Conservation (phyloP, 805 yeast species). For the Sugiyamaella marilandica region DNA sequence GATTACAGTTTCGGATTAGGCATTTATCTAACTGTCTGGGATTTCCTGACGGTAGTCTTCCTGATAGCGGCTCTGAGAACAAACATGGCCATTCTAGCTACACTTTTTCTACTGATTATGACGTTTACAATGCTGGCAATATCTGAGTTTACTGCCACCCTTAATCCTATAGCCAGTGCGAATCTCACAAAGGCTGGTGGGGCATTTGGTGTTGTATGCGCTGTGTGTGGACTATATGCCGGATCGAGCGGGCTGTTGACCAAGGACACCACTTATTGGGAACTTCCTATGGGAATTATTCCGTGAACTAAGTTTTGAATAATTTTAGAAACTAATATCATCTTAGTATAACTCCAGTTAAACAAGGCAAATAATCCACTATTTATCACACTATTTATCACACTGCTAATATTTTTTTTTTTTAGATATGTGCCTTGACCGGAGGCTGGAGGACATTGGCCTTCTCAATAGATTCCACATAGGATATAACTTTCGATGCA, state of each 20-base stretch:
- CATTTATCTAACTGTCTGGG: slow-evolving; percentile 1
- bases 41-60: not conserved
- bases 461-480: too few relatives aligned
- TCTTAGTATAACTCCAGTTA: too few relatives aligned
- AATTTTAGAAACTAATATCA: too few relatives aligned
- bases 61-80: slow-evolving; percentile 4
- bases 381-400: too few relatives aligned
- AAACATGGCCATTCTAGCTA: not conserved
- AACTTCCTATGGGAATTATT: slow-evolving; percentile 2
- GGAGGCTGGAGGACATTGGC: too few relatives aligned
- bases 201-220: slow-evolving; percentile 7
- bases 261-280: slow-evolving; percentile 4
- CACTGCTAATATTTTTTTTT: too few relatives aligned
- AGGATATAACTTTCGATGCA: too few relatives aligned
- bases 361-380: too few relatives aligned
- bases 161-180: not conserved
- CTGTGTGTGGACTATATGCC: slow-evolving; percentile 10
- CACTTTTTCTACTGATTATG: slow-evolving; percentile 1
- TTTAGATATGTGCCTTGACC: too few relatives aligned
- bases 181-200: slow-evolving; percentile 9
- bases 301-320: not conserved
- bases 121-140: slow-evolving; percentile 3
- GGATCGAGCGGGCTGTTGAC: slow-evolving; percentile 7
- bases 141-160: slow-evolving; percentile 3
- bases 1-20: slow-evolving; percentile 3